phyloP scores from a whole-genome alignment of 176 grass and related monocot species.

The Musa itinerans region DNA sequence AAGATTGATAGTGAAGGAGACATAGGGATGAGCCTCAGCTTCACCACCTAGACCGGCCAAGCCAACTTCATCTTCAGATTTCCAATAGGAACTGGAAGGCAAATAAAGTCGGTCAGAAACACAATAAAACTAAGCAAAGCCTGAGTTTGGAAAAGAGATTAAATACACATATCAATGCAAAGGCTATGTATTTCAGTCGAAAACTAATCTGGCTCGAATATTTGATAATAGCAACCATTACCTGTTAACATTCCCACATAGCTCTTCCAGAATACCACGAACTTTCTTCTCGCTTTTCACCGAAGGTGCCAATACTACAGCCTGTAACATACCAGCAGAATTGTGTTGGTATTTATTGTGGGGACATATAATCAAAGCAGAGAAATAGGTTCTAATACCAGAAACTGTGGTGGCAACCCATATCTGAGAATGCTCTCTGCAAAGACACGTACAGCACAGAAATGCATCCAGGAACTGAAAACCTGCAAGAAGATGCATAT shows the following conservation, averaged over 20 bases:
- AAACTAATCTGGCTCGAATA: not conserved
- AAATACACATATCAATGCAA: not conserved
- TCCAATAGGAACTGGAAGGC: conserved; percentile 69
- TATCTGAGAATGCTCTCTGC: conserved; percentile 99
- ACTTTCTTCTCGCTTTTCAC: conserved; percentile 92
- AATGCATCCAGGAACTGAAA: conserved; percentile 99
- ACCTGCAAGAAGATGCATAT: conserved; percentile 34
- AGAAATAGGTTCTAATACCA: conserved; percentile 35
- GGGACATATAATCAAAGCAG: conserved; percentile 7
- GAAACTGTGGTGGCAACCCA: conserved; percentile 68
- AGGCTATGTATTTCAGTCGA: not conserved
- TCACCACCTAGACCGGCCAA: conserved; percentile 69
- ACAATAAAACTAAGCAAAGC: not conserved
- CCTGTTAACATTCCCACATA: conserved; percentile 64
- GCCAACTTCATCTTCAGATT: conserved; percentile 60
- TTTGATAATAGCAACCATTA: conserved; percentile 13
- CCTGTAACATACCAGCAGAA: conserved; percentile 28
- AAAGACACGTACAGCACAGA: conserved; percentile 77
- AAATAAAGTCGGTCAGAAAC: conserved; percentile 8
- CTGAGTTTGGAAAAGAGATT: not conserved
- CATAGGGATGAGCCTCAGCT: conserved; percentile 69
- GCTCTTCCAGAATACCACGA: conserved; percentile 60
- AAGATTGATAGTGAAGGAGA: conserved; percentile 91
- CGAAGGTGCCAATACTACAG: conserved; percentile 68
- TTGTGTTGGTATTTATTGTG: not conserved